Percentiles rank a stretch among this genome's conserved stretches.
phyloP scores from a whole-genome alignment of 2,329 filamentous ascomycete species.

The Verticillium zaregamsianum region DNA sequence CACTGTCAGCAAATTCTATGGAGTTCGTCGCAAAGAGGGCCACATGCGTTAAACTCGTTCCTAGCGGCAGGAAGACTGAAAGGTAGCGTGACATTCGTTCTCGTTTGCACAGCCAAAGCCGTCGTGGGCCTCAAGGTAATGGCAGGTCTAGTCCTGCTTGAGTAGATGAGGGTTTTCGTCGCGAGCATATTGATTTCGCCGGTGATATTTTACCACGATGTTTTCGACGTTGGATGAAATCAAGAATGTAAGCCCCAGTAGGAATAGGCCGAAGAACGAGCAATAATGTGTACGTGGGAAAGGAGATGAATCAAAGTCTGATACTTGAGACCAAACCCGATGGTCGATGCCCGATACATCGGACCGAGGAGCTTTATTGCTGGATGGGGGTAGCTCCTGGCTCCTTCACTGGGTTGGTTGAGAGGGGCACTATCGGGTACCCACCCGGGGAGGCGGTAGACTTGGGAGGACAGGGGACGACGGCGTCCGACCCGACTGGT shows the following conservation, averaged over 20 bases:
- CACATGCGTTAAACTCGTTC: not conserved
- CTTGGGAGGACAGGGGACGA: not conserved
- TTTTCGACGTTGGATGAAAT: not conserved
- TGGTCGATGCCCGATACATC: not conserved
- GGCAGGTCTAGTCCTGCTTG: not conserved
- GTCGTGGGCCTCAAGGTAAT: not conserved
- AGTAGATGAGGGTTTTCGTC: not conserved
- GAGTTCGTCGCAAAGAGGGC: constrained; percentile 21
- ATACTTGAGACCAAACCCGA: not conserved
- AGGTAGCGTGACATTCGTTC: constrained; percentile 21
- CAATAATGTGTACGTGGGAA: not conserved
- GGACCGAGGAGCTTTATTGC: not conserved
- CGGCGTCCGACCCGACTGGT: not conserved
- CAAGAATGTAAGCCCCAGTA: not conserved
- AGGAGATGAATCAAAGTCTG: not conserved
- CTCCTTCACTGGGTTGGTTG: not conserved
- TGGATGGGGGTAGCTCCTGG: not conserved
- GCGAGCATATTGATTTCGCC: not conserved
- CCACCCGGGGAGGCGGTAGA: not conserved
- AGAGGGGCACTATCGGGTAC: not conserved
- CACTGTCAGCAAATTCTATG: constrained; percentile 17
- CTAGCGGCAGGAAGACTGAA: constrained; percentile 23
- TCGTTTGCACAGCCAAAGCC: not conserved
- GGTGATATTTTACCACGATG: not conserved
- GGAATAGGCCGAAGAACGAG: not conserved